A percentile compares a stretch with the other conserved stretches of the same genome.
These are phyloP conservation scores for Volvox africanus DNA, from an alignment of 139 green algal species.

Conservation along the genomic window DNA sequence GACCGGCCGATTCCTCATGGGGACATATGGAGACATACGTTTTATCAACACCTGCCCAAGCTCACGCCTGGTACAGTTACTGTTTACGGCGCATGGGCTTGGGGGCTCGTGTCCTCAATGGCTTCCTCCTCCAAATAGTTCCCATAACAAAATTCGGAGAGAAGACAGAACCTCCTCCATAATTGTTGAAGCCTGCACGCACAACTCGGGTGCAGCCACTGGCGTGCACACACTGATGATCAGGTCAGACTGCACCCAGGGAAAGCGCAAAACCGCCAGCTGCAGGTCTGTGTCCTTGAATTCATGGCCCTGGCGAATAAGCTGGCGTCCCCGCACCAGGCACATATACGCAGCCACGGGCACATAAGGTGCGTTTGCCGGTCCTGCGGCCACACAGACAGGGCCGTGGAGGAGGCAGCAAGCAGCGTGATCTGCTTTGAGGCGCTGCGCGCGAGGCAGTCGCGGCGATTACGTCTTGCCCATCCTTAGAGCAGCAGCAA, in stretches of 20 bases:
- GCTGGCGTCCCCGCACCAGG: slow-evolving; percentile 1
- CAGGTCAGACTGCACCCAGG: slow-evolving; percentile 49
- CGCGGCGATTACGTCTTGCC: no score
- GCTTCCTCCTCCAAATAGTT: slow-evolving; percentile 41
- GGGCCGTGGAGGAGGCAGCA: no score
- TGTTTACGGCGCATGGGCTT: no score
- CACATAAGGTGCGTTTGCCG: neutral
- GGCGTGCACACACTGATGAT: slow-evolving; percentile 49
- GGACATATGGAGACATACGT: no score
- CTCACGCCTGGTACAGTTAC: no score
- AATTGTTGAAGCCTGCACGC: neutral
- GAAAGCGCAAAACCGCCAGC: slow-evolving; percentile 68
- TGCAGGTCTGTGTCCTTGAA: slow-evolving; percentile 23
- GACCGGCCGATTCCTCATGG: no score
- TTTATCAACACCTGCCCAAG: no score
- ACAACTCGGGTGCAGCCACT: neutral
- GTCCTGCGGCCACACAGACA: neutral
- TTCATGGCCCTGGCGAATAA: neutral
- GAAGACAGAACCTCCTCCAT: slow-evolving; percentile 15
- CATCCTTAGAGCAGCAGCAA: no score
- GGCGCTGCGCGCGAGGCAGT: no score
- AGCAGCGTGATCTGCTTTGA: no score
- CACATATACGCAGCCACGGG: neutral
- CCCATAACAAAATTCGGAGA: slow-evolving; percentile 20
- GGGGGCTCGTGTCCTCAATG: neutral